Evolutionary conservation across 495 filamentous ascomycete genomes (phyloP).

Genomic region (Aspergillus leporis): DNA sequence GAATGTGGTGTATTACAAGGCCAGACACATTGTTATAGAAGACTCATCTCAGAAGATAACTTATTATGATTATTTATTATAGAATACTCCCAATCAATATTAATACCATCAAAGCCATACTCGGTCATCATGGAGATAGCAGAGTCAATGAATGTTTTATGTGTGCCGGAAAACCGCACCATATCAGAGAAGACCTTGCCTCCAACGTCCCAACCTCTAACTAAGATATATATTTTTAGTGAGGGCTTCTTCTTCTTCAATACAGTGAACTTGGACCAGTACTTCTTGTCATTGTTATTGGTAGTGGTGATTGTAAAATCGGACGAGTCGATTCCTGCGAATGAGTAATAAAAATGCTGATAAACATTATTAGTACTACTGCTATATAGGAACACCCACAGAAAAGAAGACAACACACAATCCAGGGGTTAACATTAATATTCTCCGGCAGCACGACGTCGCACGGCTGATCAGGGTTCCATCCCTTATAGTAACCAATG

Average conservation of each 20-base stretch:
- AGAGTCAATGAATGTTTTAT: slow-evolving; percentile 45
- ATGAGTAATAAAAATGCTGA: too few relatives aligned
- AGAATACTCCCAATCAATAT: slow-evolving; percentile 63
- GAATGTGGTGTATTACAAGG: too few relatives aligned
- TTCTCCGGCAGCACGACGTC: slow-evolving; percentile 2
- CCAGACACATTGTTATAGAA: too few relatives aligned
- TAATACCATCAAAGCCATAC: slow-evolving; percentile 56
- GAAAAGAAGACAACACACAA: not conserved
- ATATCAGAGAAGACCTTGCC: slow-evolving; percentile 31
- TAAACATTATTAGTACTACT: too few relatives aligned
- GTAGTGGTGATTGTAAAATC: not conserved
- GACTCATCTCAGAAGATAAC: too few relatives aligned
- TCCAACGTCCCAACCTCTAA: slow-evolving; percentile 47
- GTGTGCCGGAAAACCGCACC: slow-evolving; percentile 25
- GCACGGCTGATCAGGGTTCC: not conserved
- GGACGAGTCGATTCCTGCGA: too few relatives aligned
- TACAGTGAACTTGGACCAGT: not conserved
- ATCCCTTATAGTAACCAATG: slow-evolving; percentile 9
- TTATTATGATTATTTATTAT: slow-evolving; percentile 32
- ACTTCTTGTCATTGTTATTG: not conserved
- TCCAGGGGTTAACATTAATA: slow-evolving; percentile 1
- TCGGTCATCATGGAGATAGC: slow-evolving; percentile 40
- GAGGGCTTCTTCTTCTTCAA: slow-evolving; percentile 3
- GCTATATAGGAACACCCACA: too few relatives aligned
- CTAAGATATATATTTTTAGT: slow-evolving; percentile 41